Conservation (phyloP, 805 yeast genomes). For the Clavispora carvajalis region DNA sequence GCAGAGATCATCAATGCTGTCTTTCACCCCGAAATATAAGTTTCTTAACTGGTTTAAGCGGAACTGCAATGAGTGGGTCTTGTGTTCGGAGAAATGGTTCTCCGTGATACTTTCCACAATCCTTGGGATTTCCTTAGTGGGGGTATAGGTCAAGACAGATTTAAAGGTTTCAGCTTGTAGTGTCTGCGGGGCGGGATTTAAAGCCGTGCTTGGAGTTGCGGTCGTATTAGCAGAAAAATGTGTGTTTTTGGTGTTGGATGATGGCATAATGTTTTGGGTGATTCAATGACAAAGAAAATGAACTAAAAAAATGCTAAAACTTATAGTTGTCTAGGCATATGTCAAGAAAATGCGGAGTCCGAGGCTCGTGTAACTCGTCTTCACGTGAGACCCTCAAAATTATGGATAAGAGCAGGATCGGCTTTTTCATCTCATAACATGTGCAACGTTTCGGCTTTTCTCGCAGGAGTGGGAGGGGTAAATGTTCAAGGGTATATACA, state of each 20-base stretch:
- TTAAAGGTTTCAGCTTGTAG: not conserved
- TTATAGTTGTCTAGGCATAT: too few species aligned
- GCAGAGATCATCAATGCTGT: conserved; percentile 48
- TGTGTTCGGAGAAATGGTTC: conserved; percentile 41
- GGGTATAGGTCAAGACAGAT: conserved; percentile 35
- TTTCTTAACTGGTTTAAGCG: conserved; percentile 63
- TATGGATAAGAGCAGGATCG: too few species aligned
- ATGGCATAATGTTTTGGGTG: too few species aligned
- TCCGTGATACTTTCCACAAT: conserved; percentile 39
- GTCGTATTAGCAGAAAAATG: not conserved
- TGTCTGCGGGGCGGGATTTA: not conserved
- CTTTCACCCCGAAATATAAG: conserved; percentile 58
- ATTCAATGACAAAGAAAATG: too few species aligned
- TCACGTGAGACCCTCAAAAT: not conserved
- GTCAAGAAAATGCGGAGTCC: not conserved
- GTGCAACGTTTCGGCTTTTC: too few species aligned
- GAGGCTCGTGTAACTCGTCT: not conserved
- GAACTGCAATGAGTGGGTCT: conserved; percentile 46
- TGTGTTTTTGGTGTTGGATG: too few species aligned
- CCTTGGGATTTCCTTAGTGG: conserved; percentile 42
- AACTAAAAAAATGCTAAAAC: not conserved
- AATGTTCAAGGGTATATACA: too few species aligned
- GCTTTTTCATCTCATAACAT: too few species aligned
- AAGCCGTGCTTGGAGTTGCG: not conserved
- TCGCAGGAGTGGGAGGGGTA: too few species aligned